Evolutionary conservation across 768 basidiomycete genomes (phyloP).

Genomic region (Nidularia pulvinata): DNA sequence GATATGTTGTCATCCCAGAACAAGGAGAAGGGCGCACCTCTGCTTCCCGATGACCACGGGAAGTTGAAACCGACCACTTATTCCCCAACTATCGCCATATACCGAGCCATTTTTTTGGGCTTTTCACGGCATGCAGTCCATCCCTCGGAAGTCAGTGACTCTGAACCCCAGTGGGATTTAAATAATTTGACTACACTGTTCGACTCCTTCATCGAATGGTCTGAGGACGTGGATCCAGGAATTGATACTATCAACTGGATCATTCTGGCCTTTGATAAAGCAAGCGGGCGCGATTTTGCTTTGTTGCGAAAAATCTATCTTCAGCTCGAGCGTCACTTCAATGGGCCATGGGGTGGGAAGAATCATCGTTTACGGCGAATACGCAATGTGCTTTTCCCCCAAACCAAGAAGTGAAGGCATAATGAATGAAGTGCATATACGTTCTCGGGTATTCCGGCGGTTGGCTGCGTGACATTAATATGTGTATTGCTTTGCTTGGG

Average conservation of each 20-base stretch:
- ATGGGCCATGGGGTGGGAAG: constrained; percentile 35
- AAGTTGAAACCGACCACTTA: constrained; percentile 23
- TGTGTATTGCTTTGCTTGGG: neutral
- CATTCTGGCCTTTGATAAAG: constrained; percentile 60
- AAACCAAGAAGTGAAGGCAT: neutral
- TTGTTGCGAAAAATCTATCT: constrained; percentile 58
- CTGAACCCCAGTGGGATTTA: constrained; percentile 51
- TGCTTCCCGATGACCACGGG: constrained; percentile 20
- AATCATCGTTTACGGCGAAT: constrained; percentile 42
- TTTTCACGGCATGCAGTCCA: constrained; percentile 60
- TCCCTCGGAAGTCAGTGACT: constrained; percentile 4
- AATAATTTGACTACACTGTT: constrained; percentile 58
- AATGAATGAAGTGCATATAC: too few species aligned
- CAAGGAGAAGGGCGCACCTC: constrained; percentile 27
- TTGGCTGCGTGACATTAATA: too few species aligned
- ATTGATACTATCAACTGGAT: constrained; percentile 62
- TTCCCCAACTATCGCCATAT: constrained; percentile 50
- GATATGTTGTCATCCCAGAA: constrained; percentile 63
- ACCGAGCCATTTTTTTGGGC: constrained; percentile 75
- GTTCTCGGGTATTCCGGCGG: too few species aligned
- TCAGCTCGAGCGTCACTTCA: constrained; percentile 55
- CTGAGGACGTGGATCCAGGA: constrained; percentile 38
- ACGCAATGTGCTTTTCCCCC: constrained; percentile 29
- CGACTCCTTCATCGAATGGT: constrained; percentile 59
- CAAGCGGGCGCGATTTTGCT: constrained; percentile 49